Evolutionary conservation across 306 rosid species (phyloP), one percentile per base, ranked within the genome.

Genomic region (Begonia peltatifolia): DNA sequence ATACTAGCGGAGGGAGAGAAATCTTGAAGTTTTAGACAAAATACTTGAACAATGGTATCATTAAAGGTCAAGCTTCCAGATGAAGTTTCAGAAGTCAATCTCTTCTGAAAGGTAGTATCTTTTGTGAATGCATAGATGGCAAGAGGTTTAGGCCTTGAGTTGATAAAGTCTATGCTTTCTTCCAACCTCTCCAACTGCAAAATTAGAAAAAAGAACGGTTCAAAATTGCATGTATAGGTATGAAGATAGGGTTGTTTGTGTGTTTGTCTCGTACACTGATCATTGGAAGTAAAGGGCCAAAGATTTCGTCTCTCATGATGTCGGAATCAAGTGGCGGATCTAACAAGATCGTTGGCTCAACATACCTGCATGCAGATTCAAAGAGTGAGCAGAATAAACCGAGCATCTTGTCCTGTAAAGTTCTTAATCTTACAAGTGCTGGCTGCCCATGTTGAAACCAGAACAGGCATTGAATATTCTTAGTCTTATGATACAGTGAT

Each of bases 221-320:
- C 2, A 25, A 5, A 30, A 30, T 30, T 30, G 8, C 38, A 7
- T 0, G 38, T 30, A 7, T 30, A 30, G 9, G 9, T 6, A 30
- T 7, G 38, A 30, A 30, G 38, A 5, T 30, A 1, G 9, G 38
- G 9, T 0, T 9, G 38, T 5, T 30, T 30, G 6, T 30, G 38
- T 30, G 9, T 20, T 20, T 15, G 12, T 49, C 47, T 61, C 84
- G 72, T 52, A 86, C 87, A 0, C 87, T 74, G 9, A 86, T 75
- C 22, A 82, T 77, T 46, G 93, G 93, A 55, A 86, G 95, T 46
- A 86, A 50, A 51, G 93, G 95, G 12, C 95, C 95, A 51, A 86
- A 86, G 44, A 86, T 71, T 69, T 86, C 95, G 0, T 86, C 88
- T 11, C 74, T 20, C 93, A 82, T 79, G 60, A 86, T 68, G 46